Evolutionary conservation across 108 stramenopile genomes (phyloP).

Genomic region (Cyclostephanos invisitatus): DNA sequence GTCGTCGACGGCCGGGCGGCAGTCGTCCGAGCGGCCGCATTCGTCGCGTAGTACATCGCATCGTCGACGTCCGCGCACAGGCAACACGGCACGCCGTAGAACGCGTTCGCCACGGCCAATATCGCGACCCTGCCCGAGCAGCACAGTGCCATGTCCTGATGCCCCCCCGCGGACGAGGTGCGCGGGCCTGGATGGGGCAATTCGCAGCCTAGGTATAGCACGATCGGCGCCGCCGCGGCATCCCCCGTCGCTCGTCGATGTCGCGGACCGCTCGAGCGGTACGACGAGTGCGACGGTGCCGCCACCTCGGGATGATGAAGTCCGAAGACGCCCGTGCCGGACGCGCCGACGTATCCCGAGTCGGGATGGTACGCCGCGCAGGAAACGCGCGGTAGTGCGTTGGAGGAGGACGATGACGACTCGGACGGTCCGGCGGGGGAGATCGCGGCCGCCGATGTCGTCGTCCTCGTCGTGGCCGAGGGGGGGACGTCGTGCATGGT

Average conservation of each 20-base stretch:
- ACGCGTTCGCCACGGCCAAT: slow-evolving; percentile 69
- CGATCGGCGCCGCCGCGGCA: slow-evolving; percentile 16
- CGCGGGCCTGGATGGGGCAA: slow-evolving; percentile 71
- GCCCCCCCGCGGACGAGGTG: slow-evolving; percentile 64
- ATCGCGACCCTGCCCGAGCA: slow-evolving; percentile 68
- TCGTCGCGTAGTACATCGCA: slow-evolving; percentile 1
- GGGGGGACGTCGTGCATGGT: no score
- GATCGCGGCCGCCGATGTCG: neutral
- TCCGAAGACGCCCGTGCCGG: slow-evolving; percentile 61
- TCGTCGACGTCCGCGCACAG: slow-evolving; percentile 35
- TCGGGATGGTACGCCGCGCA: slow-evolving; percentile 66
- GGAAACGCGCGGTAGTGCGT: slow-evolving; percentile 57
- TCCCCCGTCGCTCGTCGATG: neutral
- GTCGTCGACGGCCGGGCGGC: neutral
- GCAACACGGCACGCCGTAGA: slow-evolving; percentile 64
- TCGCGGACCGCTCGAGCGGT: neutral
- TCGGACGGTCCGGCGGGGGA: neutral
- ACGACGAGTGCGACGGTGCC: neutral
- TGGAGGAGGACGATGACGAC: neutral
- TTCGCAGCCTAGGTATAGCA: slow-evolving; percentile 32
- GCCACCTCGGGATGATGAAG: slow-evolving; percentile 2
- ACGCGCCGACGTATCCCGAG: slow-evolving; percentile 71
- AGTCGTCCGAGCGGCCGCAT: neutral
- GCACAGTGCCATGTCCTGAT: slow-evolving; percentile 62
- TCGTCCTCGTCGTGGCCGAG: slow-evolving; percentile 44